Evolutionary conservation across 139 green algal species (phyloP), one percentile per base, ranked within the genome.

Genomic region (Volvox reticuliferus): DNA sequence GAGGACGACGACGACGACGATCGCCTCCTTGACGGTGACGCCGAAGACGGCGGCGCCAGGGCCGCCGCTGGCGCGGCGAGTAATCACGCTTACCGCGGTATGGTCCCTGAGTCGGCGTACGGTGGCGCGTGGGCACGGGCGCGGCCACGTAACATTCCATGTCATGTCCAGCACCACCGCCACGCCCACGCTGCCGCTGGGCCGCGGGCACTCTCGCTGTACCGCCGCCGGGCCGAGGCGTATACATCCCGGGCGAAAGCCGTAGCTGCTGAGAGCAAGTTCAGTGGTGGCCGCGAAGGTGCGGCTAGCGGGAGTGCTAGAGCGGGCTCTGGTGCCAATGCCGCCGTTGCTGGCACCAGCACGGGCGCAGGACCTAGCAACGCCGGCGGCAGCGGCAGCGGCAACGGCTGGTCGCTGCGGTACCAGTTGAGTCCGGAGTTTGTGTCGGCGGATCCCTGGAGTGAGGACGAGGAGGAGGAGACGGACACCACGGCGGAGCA

Each of bases 401-500:
- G 78, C 17, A 35, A 35, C 20, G 78, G 78, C 75, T 28, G 32
- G 75, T 67, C 79, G 26, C 50, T 86, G 22, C 36, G 50, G 9
- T 32, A 12, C 81, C n/a, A 62, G 61, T 32, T 33, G 0, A 19
- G 32, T 16, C 78, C 78, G 0, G 36, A 67, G 35, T 44, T 37
- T 14, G 85, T 89, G 17, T 30, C 69, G 0, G 85, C 26, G 12
- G 86, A 90, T 32, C 73, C 21, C 9, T 90, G 86, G 86, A 90
- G 86, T 32, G 73, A 83, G 20, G 87, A 92, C 77, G 89, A 91
- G 35, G 67, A 91, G 20, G 92, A 94, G 61, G 35, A 61, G 21
- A 63, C 61, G 33, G 92, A 94, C 79, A 93, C 90, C 13, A 93
- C 87, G 26, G 89, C 92, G n/a, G 71, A 82, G 50, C 92, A 94